These are phyloP conservation scores for Aspergillus jensenii DNA, from an alignment of 2,329 filamentous ascomycete species.

Conservation along the genomic window DNA sequence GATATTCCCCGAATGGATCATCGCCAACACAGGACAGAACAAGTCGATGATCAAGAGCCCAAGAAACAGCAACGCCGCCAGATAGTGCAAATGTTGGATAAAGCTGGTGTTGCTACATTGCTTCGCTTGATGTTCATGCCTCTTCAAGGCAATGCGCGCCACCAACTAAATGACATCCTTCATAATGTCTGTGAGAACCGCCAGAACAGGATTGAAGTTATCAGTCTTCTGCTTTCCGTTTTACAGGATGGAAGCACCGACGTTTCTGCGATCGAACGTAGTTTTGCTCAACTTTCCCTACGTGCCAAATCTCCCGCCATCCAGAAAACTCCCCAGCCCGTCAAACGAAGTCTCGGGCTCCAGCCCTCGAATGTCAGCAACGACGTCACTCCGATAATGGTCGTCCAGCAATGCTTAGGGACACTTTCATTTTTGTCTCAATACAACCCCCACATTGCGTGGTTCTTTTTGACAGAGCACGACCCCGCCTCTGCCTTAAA, in stretches of 20 bases:
- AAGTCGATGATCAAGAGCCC: slow-evolving; percentile 45
- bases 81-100: slow-evolving; percentile 95
- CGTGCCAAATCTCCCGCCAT: slow-evolving; percentile 78
- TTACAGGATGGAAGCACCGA: slow-evolving; percentile 94
- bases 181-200: slow-evolving; percentile 92
- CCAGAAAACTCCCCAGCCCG: slow-evolving; percentile 77
- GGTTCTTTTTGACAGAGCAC: slow-evolving; percentile 92
- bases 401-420: slow-evolving; percentile 91
- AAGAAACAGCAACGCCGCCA: slow-evolving; percentile 73
- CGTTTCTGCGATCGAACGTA: slow-evolving; percentile 89
- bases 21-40: slow-evolving; percentile 36
- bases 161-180: slow-evolving; percentile 81
- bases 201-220: slow-evolving; percentile 91
- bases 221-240: slow-evolving; percentile 88
- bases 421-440: slow-evolving; percentile 80
- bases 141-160: slow-evolving; percentile 81
- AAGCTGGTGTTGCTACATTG: slow-evolving; percentile 90
- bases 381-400: slow-evolving; percentile 89
- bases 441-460: slow-evolving; percentile 82
- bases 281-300: slow-evolving; percentile 88
- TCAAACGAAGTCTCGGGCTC: slow-evolving; percentile 73
- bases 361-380: slow-evolving; percentile 62
- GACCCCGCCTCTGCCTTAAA: slow-evolving; percentile 78
- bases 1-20: slow-evolving; percentile 42
- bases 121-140: slow-evolving; percentile 98